Percentiles rank a stretch among this genome's conserved stretches.
Evolutionary conservation across 768 basidiomycete genomes (phyloP).

Genomic region (Fomitopsis pulvina): DNA sequence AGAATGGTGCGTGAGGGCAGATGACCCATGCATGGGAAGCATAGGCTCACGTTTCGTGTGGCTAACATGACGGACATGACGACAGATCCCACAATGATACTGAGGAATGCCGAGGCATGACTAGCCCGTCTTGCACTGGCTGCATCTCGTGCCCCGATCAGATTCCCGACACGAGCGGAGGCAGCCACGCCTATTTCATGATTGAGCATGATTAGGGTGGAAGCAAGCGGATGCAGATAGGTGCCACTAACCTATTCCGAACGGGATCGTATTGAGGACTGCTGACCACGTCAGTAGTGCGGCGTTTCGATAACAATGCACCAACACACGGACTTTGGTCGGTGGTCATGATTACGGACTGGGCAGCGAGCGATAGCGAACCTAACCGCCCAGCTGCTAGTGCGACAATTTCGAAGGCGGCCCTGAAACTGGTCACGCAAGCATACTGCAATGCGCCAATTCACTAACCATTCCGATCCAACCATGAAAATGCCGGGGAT

Average conservation of each 20-base stretch:
- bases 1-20: background rate
- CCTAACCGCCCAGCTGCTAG: slow-evolving; percentile 70
- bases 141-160: slow-evolving; percentile 54
- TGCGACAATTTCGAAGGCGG: slow-evolving; percentile 78
- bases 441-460: background rate
- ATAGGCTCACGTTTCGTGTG: slow-evolving; percentile 43
- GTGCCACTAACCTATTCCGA: slow-evolving; percentile 47
- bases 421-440: slow-evolving; percentile 35
- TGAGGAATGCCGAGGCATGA: slow-evolving; percentile 57
- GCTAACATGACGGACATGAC: slow-evolving; percentile 57
- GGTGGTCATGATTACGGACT: slow-evolving; percentile 75
- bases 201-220: background rate
- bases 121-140: slow-evolving; percentile 48
- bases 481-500: slow-evolving; percentile 78
- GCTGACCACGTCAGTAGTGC: background rate
- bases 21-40: background rate
- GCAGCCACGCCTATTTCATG: slow-evolving; percentile 49
- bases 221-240: background rate
- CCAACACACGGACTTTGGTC: slow-evolving; percentile 50
- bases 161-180: slow-evolving; percentile 66
- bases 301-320: background rate
- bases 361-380: slow-evolving; percentile 60
- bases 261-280: slow-evolving; percentile 72
- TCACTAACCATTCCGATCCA: slow-evolving; percentile 66
- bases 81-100: slow-evolving; percentile 47